These are phyloP conservation scores for Baorangia bicolor DNA, from an alignment of 768 basidiomycete species.

Conservation along the genomic window DNA sequence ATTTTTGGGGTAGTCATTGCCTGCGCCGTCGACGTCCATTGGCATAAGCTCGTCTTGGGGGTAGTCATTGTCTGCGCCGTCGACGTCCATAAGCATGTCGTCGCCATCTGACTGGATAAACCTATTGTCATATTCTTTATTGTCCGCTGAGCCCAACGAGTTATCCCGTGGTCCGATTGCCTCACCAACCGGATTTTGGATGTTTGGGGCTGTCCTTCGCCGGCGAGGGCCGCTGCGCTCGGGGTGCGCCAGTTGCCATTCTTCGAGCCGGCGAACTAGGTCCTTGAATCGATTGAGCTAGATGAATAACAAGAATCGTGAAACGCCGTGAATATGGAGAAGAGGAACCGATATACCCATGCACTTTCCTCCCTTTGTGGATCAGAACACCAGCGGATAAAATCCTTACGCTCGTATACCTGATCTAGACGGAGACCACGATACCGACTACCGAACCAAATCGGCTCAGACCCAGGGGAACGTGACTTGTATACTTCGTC, in stretches of 20 bases:
- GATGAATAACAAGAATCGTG: not conserved
- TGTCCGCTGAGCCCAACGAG: slow-evolving; percentile 4
- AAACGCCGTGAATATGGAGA: not conserved
- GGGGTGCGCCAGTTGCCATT: slow-evolving; percentile 11
- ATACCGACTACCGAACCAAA: slow-evolving; percentile 23
- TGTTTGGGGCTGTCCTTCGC: not conserved
- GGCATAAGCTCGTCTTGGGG: too few species aligned
- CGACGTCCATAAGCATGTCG: not conserved
- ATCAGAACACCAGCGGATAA: slow-evolving; percentile 14
- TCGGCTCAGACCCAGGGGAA: slow-evolving; percentile 23
- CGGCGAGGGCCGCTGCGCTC: slow-evolving; percentile 1
- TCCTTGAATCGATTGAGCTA: slow-evolving; percentile 12
- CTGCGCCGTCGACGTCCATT: not conserved
- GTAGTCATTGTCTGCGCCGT: not conserved
- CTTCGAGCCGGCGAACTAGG: slow-evolving; percentile 6
- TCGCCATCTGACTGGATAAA: slow-evolving; percentile 10
- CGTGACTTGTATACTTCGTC: slow-evolving; percentile 10
- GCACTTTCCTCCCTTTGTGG: not conserved
- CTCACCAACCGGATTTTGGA: slow-evolving; percentile 17
- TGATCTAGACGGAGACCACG: slow-evolving; percentile 17
- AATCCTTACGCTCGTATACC: slow-evolving; percentile 3
- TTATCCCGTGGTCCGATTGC: slow-evolving; percentile 17
- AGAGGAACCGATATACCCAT: slow-evolving; percentile 3
- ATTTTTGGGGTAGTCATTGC: too few species aligned
- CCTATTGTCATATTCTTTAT: slow-evolving; percentile 3